Base-by-base conservation (phyloP, 2,329 filamentous ascomycete species). In the Pyrenochaeta sp. region DNA sequence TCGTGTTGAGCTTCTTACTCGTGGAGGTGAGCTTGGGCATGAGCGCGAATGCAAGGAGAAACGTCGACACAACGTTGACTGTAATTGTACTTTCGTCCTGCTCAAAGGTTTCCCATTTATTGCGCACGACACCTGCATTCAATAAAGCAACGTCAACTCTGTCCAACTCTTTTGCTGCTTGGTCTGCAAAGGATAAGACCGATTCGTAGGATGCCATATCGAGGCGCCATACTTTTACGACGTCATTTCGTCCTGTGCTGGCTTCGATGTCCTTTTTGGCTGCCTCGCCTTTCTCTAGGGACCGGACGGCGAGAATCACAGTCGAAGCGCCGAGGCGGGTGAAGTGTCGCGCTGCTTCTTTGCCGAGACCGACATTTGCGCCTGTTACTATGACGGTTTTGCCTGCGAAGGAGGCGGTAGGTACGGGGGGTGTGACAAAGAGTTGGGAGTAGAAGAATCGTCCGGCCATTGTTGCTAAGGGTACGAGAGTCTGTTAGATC, bases 361-460 rank as follows among this genome's bases (percentile, higher is more conserved):
- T 73, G 24, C 82, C 82, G 0, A 84, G 74, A 4, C 81, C 82
- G 8, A 73, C 71, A 56, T 83, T 84, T 10, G 78, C 74, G 30
- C 82, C 82, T 0, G 82, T 84, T 1, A 83, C 76, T 36, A 83
- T 76, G 52, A 80, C 67, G 2, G 79, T 79, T 54, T 80, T 72
- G 25, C 72, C 77, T 2, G 50, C 50, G 27, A 69, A 73, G n/a
- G 59, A 54, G 9, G 42, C 52, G 13, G 64, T 64, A 46, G 79
- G 69, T 5, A 65, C 54, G 27, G 72, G 56, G 2, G 77, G 78
- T 2, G 68, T 77, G 45, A 78, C 58, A 54, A 79, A 72, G 58
- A 80, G 71, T 60, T 82, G 80, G 27, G 68, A 71, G 60, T 78
- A 74, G 52, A 83, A 56, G 63, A 82, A 79, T 6, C 30, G 37